These are phyloP conservation scores for Camelina sativa DNA, from an alignment of 345 rosid species.

Conservation along the genomic window DNA sequence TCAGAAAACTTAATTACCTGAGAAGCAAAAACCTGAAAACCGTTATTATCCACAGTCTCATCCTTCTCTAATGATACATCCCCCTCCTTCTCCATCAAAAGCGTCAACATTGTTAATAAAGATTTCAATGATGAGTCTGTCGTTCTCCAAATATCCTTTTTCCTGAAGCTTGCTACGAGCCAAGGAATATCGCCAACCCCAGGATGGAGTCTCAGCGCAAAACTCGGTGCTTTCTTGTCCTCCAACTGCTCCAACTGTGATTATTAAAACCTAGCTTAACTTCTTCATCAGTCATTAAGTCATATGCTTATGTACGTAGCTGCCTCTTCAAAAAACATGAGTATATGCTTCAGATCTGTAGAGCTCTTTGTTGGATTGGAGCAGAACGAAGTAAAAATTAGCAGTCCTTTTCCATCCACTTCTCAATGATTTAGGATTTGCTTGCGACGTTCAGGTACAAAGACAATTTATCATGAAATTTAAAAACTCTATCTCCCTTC, in stretches of 20 bases:
- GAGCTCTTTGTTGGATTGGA: not conserved
- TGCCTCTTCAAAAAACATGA: too few relatives aligned
- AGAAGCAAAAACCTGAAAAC: not conserved
- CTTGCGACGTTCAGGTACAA: not conserved
- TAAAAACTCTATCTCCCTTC: too few relatives aligned
- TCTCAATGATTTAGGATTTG: not conserved
- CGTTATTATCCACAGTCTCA: not conserved
- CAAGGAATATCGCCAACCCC: not conserved
- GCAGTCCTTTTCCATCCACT: not conserved
- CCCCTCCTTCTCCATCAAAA: too few relatives aligned
- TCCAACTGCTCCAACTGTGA: not conserved
- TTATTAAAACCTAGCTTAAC: not conserved
- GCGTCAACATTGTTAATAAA: not conserved
- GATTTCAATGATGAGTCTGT: conserved; percentile 4
- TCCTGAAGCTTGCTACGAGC: not conserved
- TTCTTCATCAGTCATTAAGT: too few relatives aligned
- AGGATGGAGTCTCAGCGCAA: not conserved
- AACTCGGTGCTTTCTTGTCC: too few relatives aligned
- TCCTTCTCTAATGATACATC: not conserved
- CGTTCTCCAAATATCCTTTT: not conserved
- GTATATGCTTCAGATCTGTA: not conserved
- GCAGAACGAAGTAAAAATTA: not conserved
- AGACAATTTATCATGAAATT: not conserved
- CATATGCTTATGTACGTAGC: too few relatives aligned
- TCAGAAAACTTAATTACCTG: not conserved